A percentile compares a stretch with the other conserved stretches of the same genome.
These are phyloP conservation scores for Cornus kousa DNA, from an alignment of 148 eudicot genomes.

Conservation along the genomic window DNA sequence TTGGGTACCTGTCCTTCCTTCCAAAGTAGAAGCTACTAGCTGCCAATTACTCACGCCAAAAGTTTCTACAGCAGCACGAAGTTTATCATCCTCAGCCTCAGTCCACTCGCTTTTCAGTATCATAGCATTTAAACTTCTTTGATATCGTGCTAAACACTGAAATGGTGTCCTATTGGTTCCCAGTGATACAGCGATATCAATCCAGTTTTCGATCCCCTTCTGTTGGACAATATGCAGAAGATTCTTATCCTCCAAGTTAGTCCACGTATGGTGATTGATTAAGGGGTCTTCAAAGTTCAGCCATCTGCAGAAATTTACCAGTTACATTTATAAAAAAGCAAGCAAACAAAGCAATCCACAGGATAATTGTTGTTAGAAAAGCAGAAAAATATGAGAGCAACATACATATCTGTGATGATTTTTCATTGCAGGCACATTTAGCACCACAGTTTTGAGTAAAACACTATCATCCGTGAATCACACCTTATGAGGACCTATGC, in stretches of 20 bases:
- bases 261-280: slow-evolving; percentile 58
- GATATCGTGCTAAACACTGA: slow-evolving; percentile 81
- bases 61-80: too few relatives aligned
- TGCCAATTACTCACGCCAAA: too few relatives aligned
- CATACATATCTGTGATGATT: neutral
- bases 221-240: slow-evolving; percentile 62
- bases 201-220: slow-evolving; percentile 67
- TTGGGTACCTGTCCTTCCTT: too few relatives aligned
- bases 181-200: slow-evolving; percentile 50
- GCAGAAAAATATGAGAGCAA: neutral
- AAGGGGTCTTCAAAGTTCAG: slow-evolving; percentile 69
- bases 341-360: neutral
- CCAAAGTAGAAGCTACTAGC: too few relatives aligned
- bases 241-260: slow-evolving; percentile 58
- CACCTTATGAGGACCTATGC: slow-evolving; percentile 18
- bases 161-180: slow-evolving; percentile 81
- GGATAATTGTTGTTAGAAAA: neutral
- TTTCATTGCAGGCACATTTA: slow-evolving; percentile 2
- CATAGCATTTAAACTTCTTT: slow-evolving; percentile 83
- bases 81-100: too few relatives aligned
- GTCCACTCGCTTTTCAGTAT: slow-evolving; percentile 43
- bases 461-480: slow-evolving; percentile 13
- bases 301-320: slow-evolving; percentile 43
- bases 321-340: neutral
- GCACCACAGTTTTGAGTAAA: slow-evolving; percentile 13